These are phyloP conservation scores for Thalassiosira mediterranea DNA, from an alignment of 352 stramenopile species.

Conservation along the genomic window DNA sequence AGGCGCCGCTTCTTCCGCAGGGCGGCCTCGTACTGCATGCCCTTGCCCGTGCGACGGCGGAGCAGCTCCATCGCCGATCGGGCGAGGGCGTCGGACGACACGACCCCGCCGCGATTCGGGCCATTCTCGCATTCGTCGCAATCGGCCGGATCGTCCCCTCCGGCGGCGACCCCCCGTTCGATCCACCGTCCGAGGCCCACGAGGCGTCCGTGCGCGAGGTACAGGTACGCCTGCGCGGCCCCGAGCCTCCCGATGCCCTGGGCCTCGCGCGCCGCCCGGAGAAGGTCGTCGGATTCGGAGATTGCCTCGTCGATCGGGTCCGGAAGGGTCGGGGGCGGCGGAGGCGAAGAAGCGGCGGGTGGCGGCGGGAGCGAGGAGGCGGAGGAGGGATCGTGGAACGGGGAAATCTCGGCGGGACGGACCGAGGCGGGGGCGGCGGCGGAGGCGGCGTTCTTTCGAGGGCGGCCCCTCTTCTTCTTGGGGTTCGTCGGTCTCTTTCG, in stretches of 20 bases:
- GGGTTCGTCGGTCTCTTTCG: no score
- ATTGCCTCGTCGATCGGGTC: constrained; percentile 19
- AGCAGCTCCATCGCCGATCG: constrained; percentile 73
- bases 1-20: no score
- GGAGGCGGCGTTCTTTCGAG: no score
- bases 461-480: no score
- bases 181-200: constrained; percentile 12
- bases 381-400: no score
- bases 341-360: no score
- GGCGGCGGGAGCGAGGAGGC: no score
- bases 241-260: constrained; percentile 9
- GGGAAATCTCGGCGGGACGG: no score
- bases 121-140: not conserved
- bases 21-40: constrained; percentile 39
- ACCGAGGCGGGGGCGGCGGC: no score
- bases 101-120: constrained; percentile 4
- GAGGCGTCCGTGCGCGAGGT: constrained; percentile 10
- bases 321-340: no score
- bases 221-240: constrained; percentile 11
- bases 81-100: constrained; percentile 70
- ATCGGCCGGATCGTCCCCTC: no score
- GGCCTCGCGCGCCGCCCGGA: constrained; percentile 10
- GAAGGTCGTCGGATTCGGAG: constrained; percentile 8
- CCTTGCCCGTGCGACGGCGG: constrained; percentile 64
- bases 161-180: no score